Conservation (phyloP, 1,284 basidiomycete genomes). For the Ganoderma meredithae region DNA sequence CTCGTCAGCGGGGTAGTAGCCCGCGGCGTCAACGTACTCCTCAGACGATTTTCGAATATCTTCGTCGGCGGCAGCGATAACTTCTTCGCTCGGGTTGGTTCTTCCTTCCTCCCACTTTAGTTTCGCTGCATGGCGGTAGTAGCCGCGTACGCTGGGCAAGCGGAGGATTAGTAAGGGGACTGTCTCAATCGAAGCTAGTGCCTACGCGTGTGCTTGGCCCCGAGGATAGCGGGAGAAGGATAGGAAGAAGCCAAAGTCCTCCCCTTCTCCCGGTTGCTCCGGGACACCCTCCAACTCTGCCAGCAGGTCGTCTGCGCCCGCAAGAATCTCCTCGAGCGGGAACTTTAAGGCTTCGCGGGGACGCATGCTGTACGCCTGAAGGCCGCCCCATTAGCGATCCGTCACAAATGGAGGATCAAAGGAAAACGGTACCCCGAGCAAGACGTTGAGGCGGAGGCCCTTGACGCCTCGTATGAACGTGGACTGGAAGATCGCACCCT, state of each 20-base stretch:
- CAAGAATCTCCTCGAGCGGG: slow-evolving; percentile 38
- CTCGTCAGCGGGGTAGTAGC: slow-evolving; percentile 43
- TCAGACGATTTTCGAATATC: slow-evolving; percentile 29
- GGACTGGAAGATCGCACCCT: slow-evolving; percentile 43
- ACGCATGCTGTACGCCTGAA: slow-evolving; percentile 25
- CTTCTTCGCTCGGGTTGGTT: background rate
- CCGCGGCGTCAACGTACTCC: slow-evolving; percentile 41
- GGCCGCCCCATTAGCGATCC: background rate
- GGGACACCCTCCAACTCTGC: slow-evolving; percentile 35
- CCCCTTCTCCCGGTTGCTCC: slow-evolving; percentile 5
- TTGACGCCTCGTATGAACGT: slow-evolving; percentile 45
- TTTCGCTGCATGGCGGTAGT: slow-evolving; percentile 36
- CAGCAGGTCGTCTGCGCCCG: slow-evolving; percentile 42
- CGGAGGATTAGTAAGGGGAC: background rate
- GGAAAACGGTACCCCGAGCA: slow-evolving; percentile 41
- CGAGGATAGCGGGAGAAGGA: slow-evolving; percentile 48
- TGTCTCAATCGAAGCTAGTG: background rate
- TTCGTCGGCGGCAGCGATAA: background rate
- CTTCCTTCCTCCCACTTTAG: background rate
- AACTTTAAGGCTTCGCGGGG: slow-evolving; percentile 31
- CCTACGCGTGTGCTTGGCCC: slow-evolving; percentile 47
- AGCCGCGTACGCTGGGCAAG: slow-evolving; percentile 42
- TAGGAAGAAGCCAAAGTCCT: slow-evolving; percentile 37
- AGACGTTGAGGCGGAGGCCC: slow-evolving; percentile 40
- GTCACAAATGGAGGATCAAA: background rate